Percentiles rank a stretch among this genome's conserved stretches.
These are phyloP conservation scores for Aspergillus viridinutans DNA, from an alignment of 2,329 filamentous ascomycete genomes.

Conservation along the genomic window DNA sequence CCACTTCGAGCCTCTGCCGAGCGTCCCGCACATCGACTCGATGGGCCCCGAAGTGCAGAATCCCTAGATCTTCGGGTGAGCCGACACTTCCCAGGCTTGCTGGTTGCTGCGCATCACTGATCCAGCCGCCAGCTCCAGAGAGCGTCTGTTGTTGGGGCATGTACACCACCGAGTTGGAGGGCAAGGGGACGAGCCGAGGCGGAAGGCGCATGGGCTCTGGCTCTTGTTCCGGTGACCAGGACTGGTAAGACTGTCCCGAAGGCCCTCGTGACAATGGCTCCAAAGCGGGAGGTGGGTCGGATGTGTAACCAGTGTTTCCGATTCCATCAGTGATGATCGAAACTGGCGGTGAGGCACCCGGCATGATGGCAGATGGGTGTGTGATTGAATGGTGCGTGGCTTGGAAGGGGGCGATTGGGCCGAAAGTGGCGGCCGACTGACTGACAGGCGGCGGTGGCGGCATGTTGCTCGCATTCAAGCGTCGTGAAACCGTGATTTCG, in stretches of 20 bases:
- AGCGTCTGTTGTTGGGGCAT: slow-evolving; percentile 17
- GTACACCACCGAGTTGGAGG: slow-evolving; percentile 15
- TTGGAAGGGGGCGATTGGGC: slow-evolving; percentile 1
- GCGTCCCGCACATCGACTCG: slow-evolving; percentile 29
- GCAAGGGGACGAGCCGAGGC: slow-evolving; percentile 21
- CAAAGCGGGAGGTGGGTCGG: slow-evolving; percentile 20
- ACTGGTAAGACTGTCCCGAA: slow-evolving; percentile 32
- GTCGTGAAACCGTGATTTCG: slow-evolving; percentile 25
- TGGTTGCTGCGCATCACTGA: slow-evolving; percentile 6
- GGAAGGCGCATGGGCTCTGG: slow-evolving; percentile 33
- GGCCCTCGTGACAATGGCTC: slow-evolving; percentile 33
- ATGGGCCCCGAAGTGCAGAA: slow-evolving; percentile 24
- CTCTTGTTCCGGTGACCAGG: slow-evolving; percentile 36
- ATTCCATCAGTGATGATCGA: slow-evolving; percentile 12
- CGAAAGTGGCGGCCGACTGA: slow-evolving; percentile 7
- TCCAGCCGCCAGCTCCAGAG: slow-evolving; percentile 20
- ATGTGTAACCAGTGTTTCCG: slow-evolving; percentile 18
- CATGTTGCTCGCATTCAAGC: slow-evolving; percentile 5
- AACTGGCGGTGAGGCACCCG: slow-evolving; percentile 25
- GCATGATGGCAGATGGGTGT: slow-evolving; percentile 35
- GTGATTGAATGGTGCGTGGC: neutral
- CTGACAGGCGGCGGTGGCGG: slow-evolving; percentile 11
- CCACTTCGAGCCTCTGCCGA: slow-evolving; percentile 21
- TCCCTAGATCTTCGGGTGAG: neutral
- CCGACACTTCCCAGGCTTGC: too few species aligned